These are phyloP conservation scores for Sophora flavescens DNA, from an alignment of 306 rosid species.

Conservation along the genomic window DNA sequence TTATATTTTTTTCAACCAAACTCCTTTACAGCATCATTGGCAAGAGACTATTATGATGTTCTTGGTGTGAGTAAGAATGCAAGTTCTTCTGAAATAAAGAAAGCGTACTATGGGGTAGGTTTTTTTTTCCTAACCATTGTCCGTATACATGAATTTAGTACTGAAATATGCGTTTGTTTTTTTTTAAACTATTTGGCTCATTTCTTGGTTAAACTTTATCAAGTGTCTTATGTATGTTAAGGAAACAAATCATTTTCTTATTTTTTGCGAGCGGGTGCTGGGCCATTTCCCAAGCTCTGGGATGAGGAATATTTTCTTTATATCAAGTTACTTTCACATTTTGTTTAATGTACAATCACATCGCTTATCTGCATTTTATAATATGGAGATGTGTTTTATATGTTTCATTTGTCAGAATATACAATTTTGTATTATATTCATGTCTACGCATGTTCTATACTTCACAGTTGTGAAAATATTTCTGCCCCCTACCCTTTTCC, in stretches of 20 bases:
- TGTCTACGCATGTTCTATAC: conserved; percentile 1
- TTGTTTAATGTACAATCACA: conserved; percentile 7
- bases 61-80: conserved; percentile 93
- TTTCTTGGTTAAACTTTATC: conserved; percentile 23
- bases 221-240: neutral
- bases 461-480: neutral
- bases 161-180: neutral
- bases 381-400: conserved; percentile 19
- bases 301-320: neutral
- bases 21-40: conserved; percentile 66
- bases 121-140: conserved; percentile 40
- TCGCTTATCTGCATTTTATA: conserved; percentile 1
- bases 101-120: conserved; percentile 97
- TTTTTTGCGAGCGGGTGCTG: neutral
- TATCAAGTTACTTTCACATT: neutral
- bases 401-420: conserved; percentile 8
- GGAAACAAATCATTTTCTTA: neutral
- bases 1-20: conserved; percentile 10
- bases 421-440: conserved; percentile 7
- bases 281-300: conserved; percentile 1
- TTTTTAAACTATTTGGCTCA: neutral
- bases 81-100: conserved; percentile 88
- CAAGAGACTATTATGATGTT: conserved; percentile 81
- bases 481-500: neutral
- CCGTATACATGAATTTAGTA: neutral